These are phyloP conservation scores for Rhizophagus clarus DNA, from an alignment of 192 early-diverging fungal species.

Conservation along the genomic window DNA sequence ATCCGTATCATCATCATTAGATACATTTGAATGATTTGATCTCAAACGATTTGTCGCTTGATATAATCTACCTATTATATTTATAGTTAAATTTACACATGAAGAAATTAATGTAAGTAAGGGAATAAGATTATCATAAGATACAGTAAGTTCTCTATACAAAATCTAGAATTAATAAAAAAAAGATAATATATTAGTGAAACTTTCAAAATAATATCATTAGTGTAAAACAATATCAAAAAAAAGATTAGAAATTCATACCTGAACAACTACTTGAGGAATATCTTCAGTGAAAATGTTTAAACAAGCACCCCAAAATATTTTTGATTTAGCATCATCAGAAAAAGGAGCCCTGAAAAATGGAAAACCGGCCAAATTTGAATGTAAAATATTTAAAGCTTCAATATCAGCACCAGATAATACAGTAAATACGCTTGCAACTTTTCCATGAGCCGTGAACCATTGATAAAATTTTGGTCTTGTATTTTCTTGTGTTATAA, in stretches of 20 bases:
- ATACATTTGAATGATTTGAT: too few relatives aligned
- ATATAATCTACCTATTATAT: constrained; percentile 8
- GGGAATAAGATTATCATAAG: constrained; percentile 22
- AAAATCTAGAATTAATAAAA: not conserved
- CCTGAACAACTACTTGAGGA: constrained; percentile 25
- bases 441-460: constrained; percentile 5
- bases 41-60: not conserved
- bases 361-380: constrained; percentile 15
- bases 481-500: constrained; percentile 16
- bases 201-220: too few relatives aligned
- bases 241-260: too few relatives aligned
- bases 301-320: constrained; percentile 19
- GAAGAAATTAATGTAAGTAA: constrained; percentile 1
- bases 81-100: not conserved
- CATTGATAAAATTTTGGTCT: constrained; percentile 4
- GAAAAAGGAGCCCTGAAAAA: constrained; percentile 18
- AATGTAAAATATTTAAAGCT: constrained; percentile 12
- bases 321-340: not conserved
- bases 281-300: constrained; percentile 26
- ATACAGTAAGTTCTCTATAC: not conserved
- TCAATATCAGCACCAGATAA: constrained; percentile 20
- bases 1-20: not conserved
- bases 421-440: constrained; percentile 6
- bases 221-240: too few relatives aligned
- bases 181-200: not conserved